phyloP scores from a whole-genome alignment of 2,329 filamentous ascomycete genomes.

The Aspergillus japonicus region DNA sequence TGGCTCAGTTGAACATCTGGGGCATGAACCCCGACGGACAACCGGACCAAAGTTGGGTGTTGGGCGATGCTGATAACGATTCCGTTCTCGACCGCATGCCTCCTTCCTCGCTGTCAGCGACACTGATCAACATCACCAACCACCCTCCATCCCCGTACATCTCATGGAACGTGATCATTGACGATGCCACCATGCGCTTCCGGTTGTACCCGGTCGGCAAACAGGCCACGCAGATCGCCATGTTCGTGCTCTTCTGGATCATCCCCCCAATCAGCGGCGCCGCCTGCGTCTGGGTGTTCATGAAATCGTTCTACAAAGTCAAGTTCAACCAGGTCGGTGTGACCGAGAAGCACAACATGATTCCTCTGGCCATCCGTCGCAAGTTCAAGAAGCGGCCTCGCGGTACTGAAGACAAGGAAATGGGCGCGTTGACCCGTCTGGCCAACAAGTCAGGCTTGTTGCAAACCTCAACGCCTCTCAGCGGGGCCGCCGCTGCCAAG shows the following conservation, averaged over 20 bases:
- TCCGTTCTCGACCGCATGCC: slow-evolving; percentile 60
- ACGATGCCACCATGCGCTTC: slow-evolving; percentile 58
- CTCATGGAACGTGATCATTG: slow-evolving; percentile 54
- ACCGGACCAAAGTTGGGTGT: slow-evolving; percentile 58
- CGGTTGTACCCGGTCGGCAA: slow-evolving; percentile 54
- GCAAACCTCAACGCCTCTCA: slow-evolving; percentile 33
- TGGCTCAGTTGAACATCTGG: slow-evolving; percentile 64
- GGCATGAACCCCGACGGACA: slow-evolving; percentile 62
- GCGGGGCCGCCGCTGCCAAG: slow-evolving; percentile 26
- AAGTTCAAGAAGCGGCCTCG: slow-evolving; percentile 2
- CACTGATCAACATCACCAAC: slow-evolving; percentile 59
- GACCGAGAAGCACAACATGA: slow-evolving; percentile 40
- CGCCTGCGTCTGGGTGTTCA: slow-evolving; percentile 55
- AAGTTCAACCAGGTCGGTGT: slow-evolving; percentile 61
- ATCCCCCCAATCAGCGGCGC: slow-evolving; percentile 53
- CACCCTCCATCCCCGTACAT: slow-evolving; percentile 54
- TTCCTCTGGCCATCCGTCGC: slow-evolving; percentile 10
- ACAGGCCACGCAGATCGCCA: slow-evolving; percentile 52
- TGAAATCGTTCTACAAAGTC: slow-evolving; percentile 61
- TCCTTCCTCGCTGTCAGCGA: slow-evolving; percentile 56
- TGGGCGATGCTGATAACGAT: slow-evolving; percentile 63
- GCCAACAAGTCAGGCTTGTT: slow-evolving; percentile 34
- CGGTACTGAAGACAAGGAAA: neutral
- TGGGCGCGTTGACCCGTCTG: slow-evolving; percentile 32
- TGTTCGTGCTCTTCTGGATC: slow-evolving; percentile 55